phyloP scores from a whole-genome alignment of 108 stramenopile genomes.

The Nitzschia sp. region DNA sequence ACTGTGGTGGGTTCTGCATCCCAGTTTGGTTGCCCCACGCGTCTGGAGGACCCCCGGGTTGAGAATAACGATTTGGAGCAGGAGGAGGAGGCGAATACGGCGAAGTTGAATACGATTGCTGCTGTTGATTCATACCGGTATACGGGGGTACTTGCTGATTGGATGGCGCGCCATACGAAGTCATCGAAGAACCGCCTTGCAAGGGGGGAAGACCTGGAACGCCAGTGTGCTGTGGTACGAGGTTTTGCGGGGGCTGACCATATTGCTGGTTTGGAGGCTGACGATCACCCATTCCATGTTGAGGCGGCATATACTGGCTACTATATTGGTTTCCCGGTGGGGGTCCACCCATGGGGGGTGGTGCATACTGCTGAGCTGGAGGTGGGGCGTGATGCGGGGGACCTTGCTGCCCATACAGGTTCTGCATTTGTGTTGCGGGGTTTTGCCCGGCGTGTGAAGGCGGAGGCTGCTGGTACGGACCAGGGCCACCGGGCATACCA shows the following conservation, averaged over 20 bases:
- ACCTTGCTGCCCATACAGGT: slow-evolving; percentile 23
- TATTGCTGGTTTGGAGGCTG: slow-evolving; percentile 20
- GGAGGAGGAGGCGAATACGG: not conserved
- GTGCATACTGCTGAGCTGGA: slow-evolving; percentile 9
- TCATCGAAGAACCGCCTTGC: not conserved
- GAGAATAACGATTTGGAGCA: not conserved
- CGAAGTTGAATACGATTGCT: slow-evolving; percentile 21
- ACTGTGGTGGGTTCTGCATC: slow-evolving; percentile 13
- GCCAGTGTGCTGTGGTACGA: slow-evolving; percentile 18
- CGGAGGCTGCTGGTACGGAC: slow-evolving; percentile 17
- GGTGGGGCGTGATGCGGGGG: slow-evolving; percentile 15
- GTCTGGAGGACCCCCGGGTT: slow-evolving; percentile 4
- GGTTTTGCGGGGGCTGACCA: slow-evolving; percentile 27
- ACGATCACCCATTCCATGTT: not conserved
- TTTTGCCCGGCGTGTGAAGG: slow-evolving; percentile 2
- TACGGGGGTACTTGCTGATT: slow-evolving; percentile 5
- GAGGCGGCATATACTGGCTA: not conserved
- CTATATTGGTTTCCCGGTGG: not conserved
- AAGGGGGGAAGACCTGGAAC: not conserved
- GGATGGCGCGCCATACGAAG: slow-evolving; percentile 20
- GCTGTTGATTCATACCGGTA: slow-evolving; percentile 20
- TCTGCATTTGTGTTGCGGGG: not conserved
- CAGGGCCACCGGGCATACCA: slow-evolving; percentile 14
- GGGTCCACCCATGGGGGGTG: not conserved
- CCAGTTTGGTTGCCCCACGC: slow-evolving; percentile 13